Percentiles rank a stretch among this genome's conserved stretches.
Conservation (phyloP, 768 basidiomycete genomes). For the Lyophyllum semitale region DNA sequence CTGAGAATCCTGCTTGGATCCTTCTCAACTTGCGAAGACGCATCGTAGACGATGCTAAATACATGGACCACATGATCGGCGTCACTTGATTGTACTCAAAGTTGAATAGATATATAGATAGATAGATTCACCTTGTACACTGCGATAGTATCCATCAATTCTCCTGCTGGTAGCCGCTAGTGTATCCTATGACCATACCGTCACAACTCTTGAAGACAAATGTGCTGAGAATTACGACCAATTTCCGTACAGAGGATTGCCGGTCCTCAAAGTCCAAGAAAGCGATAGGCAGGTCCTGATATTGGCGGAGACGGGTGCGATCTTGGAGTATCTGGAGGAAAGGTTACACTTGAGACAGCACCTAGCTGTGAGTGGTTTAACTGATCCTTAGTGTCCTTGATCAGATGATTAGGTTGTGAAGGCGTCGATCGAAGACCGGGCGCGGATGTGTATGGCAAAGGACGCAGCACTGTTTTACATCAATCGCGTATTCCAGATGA, state of each 20-base stretch:
- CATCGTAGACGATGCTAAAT: neutral
- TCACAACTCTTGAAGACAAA: neutral
- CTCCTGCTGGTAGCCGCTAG: neutral
- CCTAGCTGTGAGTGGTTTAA: neutral
- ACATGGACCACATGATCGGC: neutral
- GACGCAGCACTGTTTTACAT: neutral
- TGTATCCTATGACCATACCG: neutral
- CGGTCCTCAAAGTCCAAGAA: neutral
- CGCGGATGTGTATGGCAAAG: neutral
- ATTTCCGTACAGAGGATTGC: neutral
- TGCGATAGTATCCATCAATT: too few species aligned
- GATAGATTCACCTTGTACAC: too few species aligned
- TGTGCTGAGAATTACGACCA: neutral
- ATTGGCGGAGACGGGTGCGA: neutral
- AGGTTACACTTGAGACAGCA: neutral
- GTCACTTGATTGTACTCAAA: too few species aligned
- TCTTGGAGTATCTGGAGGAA: neutral
- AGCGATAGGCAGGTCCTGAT: neutral
- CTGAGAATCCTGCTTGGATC: too few species aligned
- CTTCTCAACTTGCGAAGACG: neutral
- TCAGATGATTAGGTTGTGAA: neutral
- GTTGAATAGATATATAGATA: too few species aligned
- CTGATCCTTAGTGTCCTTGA: neutral
- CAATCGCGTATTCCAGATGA: neutral
- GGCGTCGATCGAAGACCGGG: neutral